phyloP scores from a whole-genome alignment of 2,329 filamentous ascomycete genomes.

The Lasiodiplodia sp. region DNA sequence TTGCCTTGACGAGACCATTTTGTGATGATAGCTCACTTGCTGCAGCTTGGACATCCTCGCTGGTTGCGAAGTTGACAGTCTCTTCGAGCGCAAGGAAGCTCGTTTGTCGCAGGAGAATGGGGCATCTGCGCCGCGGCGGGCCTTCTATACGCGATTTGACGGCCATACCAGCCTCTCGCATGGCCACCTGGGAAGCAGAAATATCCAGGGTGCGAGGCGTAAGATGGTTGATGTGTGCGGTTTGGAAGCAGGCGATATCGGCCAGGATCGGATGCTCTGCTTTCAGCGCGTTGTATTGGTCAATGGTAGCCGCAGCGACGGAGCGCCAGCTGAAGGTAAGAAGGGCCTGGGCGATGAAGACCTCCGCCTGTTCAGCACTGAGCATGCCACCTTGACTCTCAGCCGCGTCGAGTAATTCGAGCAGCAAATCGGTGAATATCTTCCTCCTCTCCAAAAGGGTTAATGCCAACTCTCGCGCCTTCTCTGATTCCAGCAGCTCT shows the following conservation, averaged over 20 bases:
- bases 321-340: slow-evolving; percentile 59
- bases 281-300: slow-evolving; percentile 53
- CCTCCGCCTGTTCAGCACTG: slow-evolving; percentile 40
- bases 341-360: slow-evolving; percentile 55
- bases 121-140: slow-evolving; percentile 54
- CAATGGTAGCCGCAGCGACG: slow-evolving; percentile 49
- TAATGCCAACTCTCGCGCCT: slow-evolving; percentile 43
- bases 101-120: slow-evolving; percentile 61
- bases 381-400: slow-evolving; percentile 43
- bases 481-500: slow-evolving; percentile 48
- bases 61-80: slow-evolving; percentile 50
- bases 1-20: slow-evolving; percentile 38
- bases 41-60: slow-evolving; percentile 32
- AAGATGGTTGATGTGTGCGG: slow-evolving; percentile 60
- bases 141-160: slow-evolving; percentile 62
- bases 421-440: slow-evolving; percentile 49
- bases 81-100: slow-evolving; percentile 63
- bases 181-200: slow-evolving; percentile 51
- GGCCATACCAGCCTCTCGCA: slow-evolving; percentile 52
- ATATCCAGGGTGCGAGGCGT: slow-evolving; percentile 62
- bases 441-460: slow-evolving; percentile 47
- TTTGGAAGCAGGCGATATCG: slow-evolving; percentile 56
- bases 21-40: no score
- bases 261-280: slow-evolving; percentile 58
- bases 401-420: slow-evolving; percentile 43